These are phyloP conservation scores for Elongisporangium senticosum DNA, from an alignment of 352 stramenopile genomes.

Conservation along the genomic window DNA sequence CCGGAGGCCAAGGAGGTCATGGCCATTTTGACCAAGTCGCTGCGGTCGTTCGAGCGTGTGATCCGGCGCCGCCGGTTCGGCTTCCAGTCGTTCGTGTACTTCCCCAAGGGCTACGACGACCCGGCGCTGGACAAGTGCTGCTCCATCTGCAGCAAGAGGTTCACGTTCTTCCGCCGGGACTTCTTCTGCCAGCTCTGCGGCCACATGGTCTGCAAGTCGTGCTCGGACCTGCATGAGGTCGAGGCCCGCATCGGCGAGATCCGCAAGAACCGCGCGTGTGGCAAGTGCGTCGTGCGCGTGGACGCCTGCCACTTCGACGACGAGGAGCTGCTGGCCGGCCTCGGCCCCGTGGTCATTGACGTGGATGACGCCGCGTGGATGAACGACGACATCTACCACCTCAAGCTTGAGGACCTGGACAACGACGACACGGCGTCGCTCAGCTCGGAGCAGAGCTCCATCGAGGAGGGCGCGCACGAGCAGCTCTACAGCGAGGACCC, in stretches of 20 bases:
- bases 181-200: conserved; percentile 53
- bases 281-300: conserved; percentile 36
- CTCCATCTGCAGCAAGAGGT: conserved; percentile 42
- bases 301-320: conserved; percentile 43
- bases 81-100: conserved; percentile 66
- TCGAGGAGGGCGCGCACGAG: conserved; percentile 20
- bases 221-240: conserved; percentile 37
- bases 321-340: conserved; percentile 31
- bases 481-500: conserved; percentile 41
- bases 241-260: conserved; percentile 30
- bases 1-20: conserved; percentile 37
- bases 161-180: conserved; percentile 39
- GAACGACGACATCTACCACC: conserved; percentile 18
- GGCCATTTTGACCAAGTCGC: conserved; percentile 37
- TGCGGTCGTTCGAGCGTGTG: conserved; percentile 45
- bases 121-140: conserved; percentile 22
- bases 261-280: conserved; percentile 34
- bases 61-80: conserved; percentile 58
- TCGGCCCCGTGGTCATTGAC: conserved; percentile 38
- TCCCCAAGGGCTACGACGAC: conserved; percentile 31
- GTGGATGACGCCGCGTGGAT: conserved; percentile 36
- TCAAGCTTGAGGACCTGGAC: conserved; percentile 9
- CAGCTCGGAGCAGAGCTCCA: conserved; percentile 18
- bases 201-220: conserved; percentile 35
- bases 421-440: conserved; percentile 23